These are phyloP conservation scores for Spencermartinsiella europaea DNA, from an alignment of 805 yeast genomes.

Conservation along the genomic window DNA sequence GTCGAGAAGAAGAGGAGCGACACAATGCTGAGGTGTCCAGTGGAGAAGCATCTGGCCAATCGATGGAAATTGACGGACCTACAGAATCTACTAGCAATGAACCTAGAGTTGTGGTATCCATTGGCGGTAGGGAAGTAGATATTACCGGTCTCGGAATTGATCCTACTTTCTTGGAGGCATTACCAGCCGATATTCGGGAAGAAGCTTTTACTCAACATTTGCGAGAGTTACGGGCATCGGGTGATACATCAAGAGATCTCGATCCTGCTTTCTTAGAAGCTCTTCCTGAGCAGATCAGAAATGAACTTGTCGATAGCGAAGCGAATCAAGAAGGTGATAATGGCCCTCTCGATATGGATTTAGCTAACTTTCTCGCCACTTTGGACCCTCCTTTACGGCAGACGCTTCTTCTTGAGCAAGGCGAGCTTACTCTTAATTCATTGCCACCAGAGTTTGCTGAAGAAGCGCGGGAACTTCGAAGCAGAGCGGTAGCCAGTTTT, in stretches of 20 bases:
- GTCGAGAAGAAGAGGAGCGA: slow-evolving; percentile 25
- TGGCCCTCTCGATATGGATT: slow-evolving; percentile 23
- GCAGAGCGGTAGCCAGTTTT: slow-evolving; percentile 18
- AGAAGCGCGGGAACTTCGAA: slow-evolving; percentile 29
- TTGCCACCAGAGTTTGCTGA: slow-evolving; percentile 30
- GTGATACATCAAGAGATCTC: slow-evolving; percentile 50
- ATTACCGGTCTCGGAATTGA: slow-evolving; percentile 88
- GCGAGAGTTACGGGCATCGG: slow-evolving; percentile 59
- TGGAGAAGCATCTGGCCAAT: slow-evolving; percentile 17
- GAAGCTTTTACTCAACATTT: slow-evolving; percentile 86
- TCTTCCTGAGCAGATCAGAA: slow-evolving; percentile 59
- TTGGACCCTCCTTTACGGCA: slow-evolving; percentile 31
- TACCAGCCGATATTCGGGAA: slow-evolving; percentile 89
- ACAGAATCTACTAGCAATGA: slow-evolving; percentile 5
- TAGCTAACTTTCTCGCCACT: slow-evolving; percentile 28
- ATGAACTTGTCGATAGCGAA: slow-evolving; percentile 30
- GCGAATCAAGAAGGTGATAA: slow-evolving; percentile 24
- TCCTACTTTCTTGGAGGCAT: slow-evolving; percentile 81
- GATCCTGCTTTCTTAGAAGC: slow-evolving; percentile 79
- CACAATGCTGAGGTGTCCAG: slow-evolving; percentile 7
- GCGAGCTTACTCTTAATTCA: slow-evolving; percentile 26
- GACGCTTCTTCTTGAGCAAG: slow-evolving; percentile 30
- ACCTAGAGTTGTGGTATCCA: slow-evolving; percentile 61
- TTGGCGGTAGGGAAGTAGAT: slow-evolving; percentile 76
- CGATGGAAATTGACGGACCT: slow-evolving; percentile 18